Evolutionary conservation across 2,329 filamentous ascomycete species (phyloP).

Genomic region (Scytalidium sp.): DNA sequence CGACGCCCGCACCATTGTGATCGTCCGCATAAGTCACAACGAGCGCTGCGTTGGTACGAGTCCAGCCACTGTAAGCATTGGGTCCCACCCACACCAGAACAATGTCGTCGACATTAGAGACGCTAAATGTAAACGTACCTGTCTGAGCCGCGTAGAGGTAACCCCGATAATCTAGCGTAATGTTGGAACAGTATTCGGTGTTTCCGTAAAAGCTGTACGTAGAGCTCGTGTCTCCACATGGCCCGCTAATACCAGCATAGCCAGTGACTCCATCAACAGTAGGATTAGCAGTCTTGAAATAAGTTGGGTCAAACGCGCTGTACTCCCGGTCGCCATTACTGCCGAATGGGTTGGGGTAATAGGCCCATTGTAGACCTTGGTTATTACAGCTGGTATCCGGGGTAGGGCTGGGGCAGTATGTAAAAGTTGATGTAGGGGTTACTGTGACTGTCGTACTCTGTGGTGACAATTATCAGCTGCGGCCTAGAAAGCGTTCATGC

Average conservation of each 20-base stretch:
- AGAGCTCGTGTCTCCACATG: neutral
- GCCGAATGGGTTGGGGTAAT: neutral
- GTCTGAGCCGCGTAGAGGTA: conserved; percentile 15
- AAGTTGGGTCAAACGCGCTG: neutral
- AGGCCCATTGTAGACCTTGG: conserved; percentile 4
- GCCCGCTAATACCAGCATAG: neutral
- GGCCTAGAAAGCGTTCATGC: neutral
- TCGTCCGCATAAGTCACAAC: neutral
- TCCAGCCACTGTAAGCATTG: conserved; percentile 19
- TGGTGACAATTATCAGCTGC: neutral
- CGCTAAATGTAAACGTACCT: conserved; percentile 21
- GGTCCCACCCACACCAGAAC: conserved; percentile 21
- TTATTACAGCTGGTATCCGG: conserved; percentile 2
- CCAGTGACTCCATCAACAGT: no score
- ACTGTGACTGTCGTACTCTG: neutral
- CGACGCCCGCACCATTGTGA: neutral
- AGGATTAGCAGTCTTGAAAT: conserved; percentile 2
- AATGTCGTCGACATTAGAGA: conserved; percentile 19
- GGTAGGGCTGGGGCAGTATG: neutral
- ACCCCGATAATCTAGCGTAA: conserved; percentile 16
- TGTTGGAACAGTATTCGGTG: neutral
- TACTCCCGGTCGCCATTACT: neutral
- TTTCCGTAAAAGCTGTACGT: conserved; percentile 2
- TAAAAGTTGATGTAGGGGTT: neutral
- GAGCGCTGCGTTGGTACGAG: conserved; percentile 12